Conservation (phyloP, 2,329 filamentous ascomycete species). For the Penicillium sp. region DNA sequence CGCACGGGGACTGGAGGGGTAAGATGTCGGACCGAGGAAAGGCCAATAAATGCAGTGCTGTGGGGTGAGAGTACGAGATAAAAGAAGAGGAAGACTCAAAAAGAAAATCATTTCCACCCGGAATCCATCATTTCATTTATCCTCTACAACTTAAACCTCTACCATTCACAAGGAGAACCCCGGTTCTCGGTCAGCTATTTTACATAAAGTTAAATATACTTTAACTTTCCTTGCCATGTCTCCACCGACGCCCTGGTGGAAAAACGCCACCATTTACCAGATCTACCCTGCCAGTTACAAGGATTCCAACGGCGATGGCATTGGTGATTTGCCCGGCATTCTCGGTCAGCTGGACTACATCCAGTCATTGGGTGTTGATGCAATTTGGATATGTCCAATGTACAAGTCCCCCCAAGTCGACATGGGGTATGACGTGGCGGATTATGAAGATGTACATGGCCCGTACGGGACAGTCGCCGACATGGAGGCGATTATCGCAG, state of each 20-base stretch:
- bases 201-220: neutral
- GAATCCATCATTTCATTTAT: neutral
- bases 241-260: conserved; percentile 33
- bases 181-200: neutral
- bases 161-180: neutral
- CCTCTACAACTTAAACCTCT: neutral
- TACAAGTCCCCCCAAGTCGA: conserved; percentile 65
- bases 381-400: conserved; percentile 68
- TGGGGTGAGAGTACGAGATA: conserved; percentile 1
- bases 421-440: conserved; percentile 67
- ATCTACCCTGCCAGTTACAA: conserved; percentile 40
- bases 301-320: conserved; percentile 58
- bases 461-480: conserved; percentile 64
- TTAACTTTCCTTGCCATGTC: conserved; percentile 3
- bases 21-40: conserved; percentile 12
- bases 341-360: conserved; percentile 63
- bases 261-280: conserved; percentile 38
- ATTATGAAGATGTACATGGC: conserved; percentile 62
- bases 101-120: neutral
- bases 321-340: conserved; percentile 64
- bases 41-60: conserved; percentile 5
- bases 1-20: conserved; percentile 6
- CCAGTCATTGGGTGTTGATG: conserved; percentile 59
- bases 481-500: conserved; percentile 58
- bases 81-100: neutral